Evolutionary conservation across 495 filamentous ascomycete species (phyloP).

Genomic region (Podospora didyma): DNA sequence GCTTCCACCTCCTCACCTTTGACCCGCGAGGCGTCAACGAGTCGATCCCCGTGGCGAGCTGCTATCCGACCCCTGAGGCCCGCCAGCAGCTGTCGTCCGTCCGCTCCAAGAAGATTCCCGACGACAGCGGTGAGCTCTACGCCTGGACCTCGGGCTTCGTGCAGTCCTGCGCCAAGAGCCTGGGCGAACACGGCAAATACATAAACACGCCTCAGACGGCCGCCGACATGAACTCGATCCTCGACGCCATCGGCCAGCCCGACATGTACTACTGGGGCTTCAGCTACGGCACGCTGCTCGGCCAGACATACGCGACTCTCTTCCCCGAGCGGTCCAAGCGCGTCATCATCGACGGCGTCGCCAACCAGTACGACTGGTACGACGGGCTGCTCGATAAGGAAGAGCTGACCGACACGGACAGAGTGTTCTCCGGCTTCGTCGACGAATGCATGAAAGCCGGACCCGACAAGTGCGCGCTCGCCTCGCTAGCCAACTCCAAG

Average conservation of each 20-base stretch:
- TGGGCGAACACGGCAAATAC: conserved; percentile 37
- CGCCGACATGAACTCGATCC: conserved; percentile 47
- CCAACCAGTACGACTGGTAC: conserved; percentile 40
- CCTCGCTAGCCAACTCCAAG: conserved; percentile 23
- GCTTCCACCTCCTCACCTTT: conserved; percentile 41
- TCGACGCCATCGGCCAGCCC: conserved; percentile 40
- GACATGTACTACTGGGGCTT: conserved; percentile 59
- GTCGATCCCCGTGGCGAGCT: conserved; percentile 32
- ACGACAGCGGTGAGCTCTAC: conserved; percentile 38
- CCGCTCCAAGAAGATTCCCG: conserved; percentile 20
- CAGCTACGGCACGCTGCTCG: conserved; percentile 60
- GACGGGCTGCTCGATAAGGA: conserved; percentile 21
- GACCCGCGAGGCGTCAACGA: conserved; percentile 44
- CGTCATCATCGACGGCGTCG: conserved; percentile 42
- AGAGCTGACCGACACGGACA: conserved; percentile 31
- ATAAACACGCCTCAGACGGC: conserved; percentile 47
- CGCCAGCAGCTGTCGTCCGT: conserved; percentile 24
- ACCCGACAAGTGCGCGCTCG: conserved; percentile 28
- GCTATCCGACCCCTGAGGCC: conserved; percentile 30
- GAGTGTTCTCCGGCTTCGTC: conserved; percentile 37
- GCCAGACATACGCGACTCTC: conserved; percentile 48
- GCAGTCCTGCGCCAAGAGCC: conserved; percentile 36
- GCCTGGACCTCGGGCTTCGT: conserved; percentile 35
- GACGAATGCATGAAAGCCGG: conserved; percentile 42
- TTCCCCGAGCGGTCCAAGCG: conserved; percentile 38